Evolutionary conservation across 257 asterid genomes (phyloP).

Genomic region (Lavandula angustifolia): DNA sequence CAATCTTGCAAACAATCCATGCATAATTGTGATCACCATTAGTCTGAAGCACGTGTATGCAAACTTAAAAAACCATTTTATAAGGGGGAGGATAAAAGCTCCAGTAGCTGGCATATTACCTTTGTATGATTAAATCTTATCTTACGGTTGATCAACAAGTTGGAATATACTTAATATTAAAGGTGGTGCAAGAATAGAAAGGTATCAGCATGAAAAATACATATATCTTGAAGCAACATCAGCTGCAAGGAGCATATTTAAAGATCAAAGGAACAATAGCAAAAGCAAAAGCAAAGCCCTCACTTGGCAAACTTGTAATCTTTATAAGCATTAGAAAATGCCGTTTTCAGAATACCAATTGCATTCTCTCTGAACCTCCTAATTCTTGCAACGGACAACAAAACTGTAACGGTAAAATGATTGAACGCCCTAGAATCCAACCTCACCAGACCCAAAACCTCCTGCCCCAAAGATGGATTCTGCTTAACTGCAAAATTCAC

Average conservation of each 20-base stretch:
- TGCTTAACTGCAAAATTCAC: slow-evolving; percentile 87
- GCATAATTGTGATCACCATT: slow-evolving; percentile 1
- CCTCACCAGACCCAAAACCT: slow-evolving; percentile 68
- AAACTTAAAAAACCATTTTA: slow-evolving; percentile 6
- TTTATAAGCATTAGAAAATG: slow-evolving; percentile 66
- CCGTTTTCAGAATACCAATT: slow-evolving; percentile 61
- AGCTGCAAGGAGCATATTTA: slow-evolving; percentile 17
- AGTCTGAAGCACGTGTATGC: background rate
- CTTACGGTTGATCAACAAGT: slow-evolving; percentile 3
- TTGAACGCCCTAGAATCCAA: slow-evolving; percentile 68
- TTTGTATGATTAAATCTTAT: slow-evolving; percentile 5
- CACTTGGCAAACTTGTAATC: slow-evolving; percentile 67
- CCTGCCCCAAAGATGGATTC: slow-evolving; percentile 82
- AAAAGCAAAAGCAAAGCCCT: slow-evolving; percentile 29
- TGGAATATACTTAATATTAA: background rate
- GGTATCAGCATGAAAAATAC: background rate
- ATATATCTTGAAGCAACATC: background rate
- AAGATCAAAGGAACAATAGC: slow-evolving; percentile 14
- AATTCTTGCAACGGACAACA: slow-evolving; percentile 78
- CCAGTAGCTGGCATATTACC: slow-evolving; percentile 11
- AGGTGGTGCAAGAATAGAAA: slow-evolving; percentile 9
- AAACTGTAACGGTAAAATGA: slow-evolving; percentile 70
- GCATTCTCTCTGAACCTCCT: slow-evolving; percentile 72
- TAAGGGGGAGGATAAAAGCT: slow-evolving; percentile 18
- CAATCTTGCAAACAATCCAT: slow-evolving; percentile 22